Percentiles rank a stretch among this genome's conserved stretches.
Evolutionary conservation across 805 yeast species (phyloP).

Genomic region (Metschnikowia koreensis): DNA sequence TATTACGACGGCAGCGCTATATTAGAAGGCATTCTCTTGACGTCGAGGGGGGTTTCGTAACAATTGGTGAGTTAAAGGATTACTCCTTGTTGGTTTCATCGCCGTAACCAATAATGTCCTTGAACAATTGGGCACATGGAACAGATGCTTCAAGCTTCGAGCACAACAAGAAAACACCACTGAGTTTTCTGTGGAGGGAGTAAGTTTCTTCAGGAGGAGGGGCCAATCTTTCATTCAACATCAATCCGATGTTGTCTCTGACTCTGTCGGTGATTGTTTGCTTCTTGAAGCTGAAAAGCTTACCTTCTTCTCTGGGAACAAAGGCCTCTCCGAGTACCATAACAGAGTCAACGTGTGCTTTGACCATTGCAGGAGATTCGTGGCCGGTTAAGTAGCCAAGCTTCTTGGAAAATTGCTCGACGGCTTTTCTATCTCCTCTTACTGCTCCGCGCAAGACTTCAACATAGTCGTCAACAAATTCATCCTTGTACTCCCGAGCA

Average conservation of each 20-base stretch:
- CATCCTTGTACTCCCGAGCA: slow-evolving; percentile 69
- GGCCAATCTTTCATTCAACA: slow-evolving; percentile 87
- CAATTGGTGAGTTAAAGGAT: neutral
- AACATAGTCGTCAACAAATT: slow-evolving; percentile 69
- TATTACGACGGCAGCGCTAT: neutral
- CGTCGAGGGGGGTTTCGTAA: neutral
- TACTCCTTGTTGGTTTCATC: slow-evolving; percentile 17
- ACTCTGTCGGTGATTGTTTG: slow-evolving; percentile 96
- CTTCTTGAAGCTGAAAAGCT: slow-evolving; percentile 64
- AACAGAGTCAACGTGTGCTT: slow-evolving; percentile 90
- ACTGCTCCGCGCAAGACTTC: slow-evolving; percentile 74
- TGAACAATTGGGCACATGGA: slow-evolving; percentile 74
- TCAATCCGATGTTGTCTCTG: slow-evolving; percentile 78
- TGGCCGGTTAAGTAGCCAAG: slow-evolving; percentile 91
- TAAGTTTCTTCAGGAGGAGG: slow-evolving; percentile 99
- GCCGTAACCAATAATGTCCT: slow-evolving; percentile 63
- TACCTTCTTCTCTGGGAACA: slow-evolving; percentile 50
- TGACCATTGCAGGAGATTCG: slow-evolving; percentile 82
- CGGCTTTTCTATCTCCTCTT: slow-evolving; percentile 58
- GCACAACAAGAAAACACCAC: slow-evolving; percentile 90
- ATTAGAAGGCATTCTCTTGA: neutral
- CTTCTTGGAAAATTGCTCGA: slow-evolving; percentile 61
- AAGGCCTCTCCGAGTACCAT: slow-evolving; percentile 93
- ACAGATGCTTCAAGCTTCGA: slow-evolving; percentile 81
- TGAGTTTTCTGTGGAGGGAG: slow-evolving; percentile 90